A percentile compares a stretch with the other conserved stretches of the same genome.
Evolutionary conservation across 495 filamentous ascomycete species (phyloP).

Genomic region (Glarea lozoyensis): DNA sequence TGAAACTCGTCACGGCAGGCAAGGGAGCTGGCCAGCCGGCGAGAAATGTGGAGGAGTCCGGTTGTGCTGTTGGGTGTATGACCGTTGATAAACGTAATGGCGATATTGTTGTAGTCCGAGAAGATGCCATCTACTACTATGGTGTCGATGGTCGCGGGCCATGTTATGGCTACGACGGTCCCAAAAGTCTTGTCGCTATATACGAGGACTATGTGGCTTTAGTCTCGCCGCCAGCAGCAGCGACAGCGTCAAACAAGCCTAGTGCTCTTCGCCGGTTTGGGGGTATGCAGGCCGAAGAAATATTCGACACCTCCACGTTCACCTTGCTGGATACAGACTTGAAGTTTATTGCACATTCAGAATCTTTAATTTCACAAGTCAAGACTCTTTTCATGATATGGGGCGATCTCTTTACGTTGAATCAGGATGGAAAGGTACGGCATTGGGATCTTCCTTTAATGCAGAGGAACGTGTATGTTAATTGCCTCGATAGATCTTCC

Average conservation of each 20-base stretch:
- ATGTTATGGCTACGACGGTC: conserved; percentile 81
- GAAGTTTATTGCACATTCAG: conserved; percentile 84
- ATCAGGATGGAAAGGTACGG: conserved; percentile 78
- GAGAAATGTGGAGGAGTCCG: conserved; percentile 75
- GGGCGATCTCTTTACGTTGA: conserved; percentile 84
- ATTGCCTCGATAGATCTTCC: conserved; percentile 49
- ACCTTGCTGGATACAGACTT: conserved; percentile 84
- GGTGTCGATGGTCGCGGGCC: conserved; percentile 75
- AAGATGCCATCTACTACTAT: conserved; percentile 94
- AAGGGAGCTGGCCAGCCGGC: conserved; percentile 84
- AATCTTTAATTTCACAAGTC: conserved; percentile 69
- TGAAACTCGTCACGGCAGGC: conserved; percentile 78
- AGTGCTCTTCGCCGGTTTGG: conserved; percentile 53
- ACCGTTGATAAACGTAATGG: conserved; percentile 67
- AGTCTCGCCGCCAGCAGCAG: conserved; percentile 67
- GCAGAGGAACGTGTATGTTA: conserved; percentile 6
- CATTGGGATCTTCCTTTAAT: neutral
- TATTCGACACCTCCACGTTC: conserved; percentile 77
- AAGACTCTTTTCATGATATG: conserved; percentile 77
- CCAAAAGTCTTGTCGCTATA: conserved; percentile 71
- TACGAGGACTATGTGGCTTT: conserved; percentile 83
- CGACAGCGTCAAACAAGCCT: conserved; percentile 32
- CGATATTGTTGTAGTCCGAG: conserved; percentile 80
- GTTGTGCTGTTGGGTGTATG: conserved; percentile 91
- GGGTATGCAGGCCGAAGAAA: conserved; percentile 55